Conservation (phyloP, 495 filamentous ascomycete species). For the Xylaria grammica region DNA sequence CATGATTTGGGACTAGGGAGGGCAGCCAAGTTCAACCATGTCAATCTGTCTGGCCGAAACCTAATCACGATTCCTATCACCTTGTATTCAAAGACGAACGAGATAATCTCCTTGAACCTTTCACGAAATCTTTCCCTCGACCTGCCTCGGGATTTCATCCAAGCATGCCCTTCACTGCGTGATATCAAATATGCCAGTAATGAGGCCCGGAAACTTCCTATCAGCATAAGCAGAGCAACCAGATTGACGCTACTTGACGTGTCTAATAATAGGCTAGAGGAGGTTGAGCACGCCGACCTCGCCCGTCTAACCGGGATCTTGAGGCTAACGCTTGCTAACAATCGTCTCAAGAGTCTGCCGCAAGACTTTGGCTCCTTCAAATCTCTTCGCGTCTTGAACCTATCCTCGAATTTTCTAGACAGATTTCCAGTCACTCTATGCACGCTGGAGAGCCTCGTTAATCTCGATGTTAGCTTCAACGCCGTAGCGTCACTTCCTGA, state of each 20-base stretch:
- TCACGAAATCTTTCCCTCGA: slow-evolving; percentile 91
- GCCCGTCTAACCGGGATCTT: slow-evolving; percentile 65
- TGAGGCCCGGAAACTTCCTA: slow-evolving; percentile 84
- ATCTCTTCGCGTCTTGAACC: slow-evolving; percentile 77
- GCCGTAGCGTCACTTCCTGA: slow-evolving; percentile 74
- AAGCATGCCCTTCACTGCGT: slow-evolving; percentile 85
- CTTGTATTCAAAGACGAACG: slow-evolving; percentile 86
- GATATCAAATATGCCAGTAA: slow-evolving; percentile 95
- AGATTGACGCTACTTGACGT: slow-evolving; percentile 88
- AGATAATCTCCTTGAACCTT: slow-evolving; percentile 94
- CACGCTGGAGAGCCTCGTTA: slow-evolving; percentile 79
- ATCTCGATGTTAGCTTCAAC: slow-evolving; percentile 98
- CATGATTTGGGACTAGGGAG: slow-evolving; percentile 80
- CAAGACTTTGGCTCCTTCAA: slow-evolving; percentile 79
- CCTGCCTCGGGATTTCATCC: slow-evolving; percentile 95
- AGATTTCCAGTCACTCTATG: slow-evolving; percentile 85
- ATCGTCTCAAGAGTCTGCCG: slow-evolving; percentile 78
- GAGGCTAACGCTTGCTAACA: slow-evolving; percentile 92
- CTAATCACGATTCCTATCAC: slow-evolving; percentile 93
- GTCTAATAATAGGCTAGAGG: slow-evolving; percentile 89
- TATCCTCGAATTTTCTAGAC: slow-evolving; percentile 90
- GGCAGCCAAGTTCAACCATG: slow-evolving; percentile 87
- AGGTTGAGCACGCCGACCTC: slow-evolving; percentile 82
- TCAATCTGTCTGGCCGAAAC: slow-evolving; percentile 90
- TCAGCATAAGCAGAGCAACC: slow-evolving; percentile 80